Percentiles rank a stretch among this genome's conserved stretches.
Evolutionary conservation across 768 basidiomycete genomes (phyloP).

Genomic region (Mrakia blollopis): DNA sequence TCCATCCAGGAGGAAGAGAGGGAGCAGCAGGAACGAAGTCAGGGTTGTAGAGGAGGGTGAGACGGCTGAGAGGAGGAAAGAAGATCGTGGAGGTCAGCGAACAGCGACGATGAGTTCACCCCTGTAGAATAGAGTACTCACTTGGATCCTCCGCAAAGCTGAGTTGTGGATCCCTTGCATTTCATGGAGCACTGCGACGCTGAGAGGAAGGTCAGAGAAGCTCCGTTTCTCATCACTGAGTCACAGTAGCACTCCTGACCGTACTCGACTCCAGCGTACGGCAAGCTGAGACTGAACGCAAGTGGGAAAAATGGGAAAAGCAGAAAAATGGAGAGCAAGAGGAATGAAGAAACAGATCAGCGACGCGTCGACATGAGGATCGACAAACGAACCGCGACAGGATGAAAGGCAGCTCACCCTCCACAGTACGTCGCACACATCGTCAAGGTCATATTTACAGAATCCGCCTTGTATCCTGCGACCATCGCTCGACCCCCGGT

Average conservation of each 20-base stretch:
- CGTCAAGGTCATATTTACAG: conserved; percentile 41
- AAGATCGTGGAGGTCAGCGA: background rate
- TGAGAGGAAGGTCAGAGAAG: conserved; percentile 38
- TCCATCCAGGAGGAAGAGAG: conserved; percentile 6
- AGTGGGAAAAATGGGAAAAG: too few species aligned
- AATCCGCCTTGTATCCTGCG: conserved; percentile 34
- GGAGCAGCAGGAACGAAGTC: background rate
- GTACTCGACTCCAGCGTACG: conserved; percentile 43
- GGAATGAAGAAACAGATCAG: too few species aligned
- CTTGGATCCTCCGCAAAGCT: background rate
- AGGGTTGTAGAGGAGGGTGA: conserved; percentile 41
- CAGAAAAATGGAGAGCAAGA: too few species aligned
- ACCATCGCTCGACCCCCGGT: conserved; percentile 40
- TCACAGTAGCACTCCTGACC: conserved; percentile 41
- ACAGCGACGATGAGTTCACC: background rate
- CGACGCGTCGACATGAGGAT: too few species aligned
- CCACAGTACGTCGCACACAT: conserved; percentile 30
- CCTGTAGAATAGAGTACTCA: background rate
- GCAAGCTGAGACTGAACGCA: conserved; percentile 35
- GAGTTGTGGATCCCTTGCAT: conserved; percentile 40
- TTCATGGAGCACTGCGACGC: conserved; percentile 37
- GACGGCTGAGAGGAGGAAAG: background rate
- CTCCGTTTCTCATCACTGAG: conserved; percentile 40
- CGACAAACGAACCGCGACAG: too few species aligned
- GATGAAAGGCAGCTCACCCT: background rate